These are phyloP conservation scores for Escovopsis sp. DNA, from an alignment of 2,329 filamentous ascomycete genomes.

Conservation along the genomic window DNA sequence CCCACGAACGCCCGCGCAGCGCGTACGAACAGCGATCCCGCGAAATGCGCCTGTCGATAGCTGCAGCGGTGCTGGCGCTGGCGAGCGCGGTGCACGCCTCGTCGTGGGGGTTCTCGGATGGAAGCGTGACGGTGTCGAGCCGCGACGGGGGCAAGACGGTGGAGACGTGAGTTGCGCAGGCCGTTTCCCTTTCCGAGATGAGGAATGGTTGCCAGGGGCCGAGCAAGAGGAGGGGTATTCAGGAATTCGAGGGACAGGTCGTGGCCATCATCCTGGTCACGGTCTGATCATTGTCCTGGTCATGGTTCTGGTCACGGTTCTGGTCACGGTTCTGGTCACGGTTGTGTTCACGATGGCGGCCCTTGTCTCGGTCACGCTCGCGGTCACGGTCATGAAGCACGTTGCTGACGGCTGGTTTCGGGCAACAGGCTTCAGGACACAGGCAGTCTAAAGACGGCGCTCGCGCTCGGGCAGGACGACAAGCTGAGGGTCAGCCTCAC, in stretches of 20 bases:
- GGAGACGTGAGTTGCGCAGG: constrained; percentile 42
- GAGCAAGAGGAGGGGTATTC: too few species aligned
- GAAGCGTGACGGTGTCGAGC: constrained; percentile 45
- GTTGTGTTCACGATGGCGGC: too few species aligned
- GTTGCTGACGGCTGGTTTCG: constrained; percentile 9
- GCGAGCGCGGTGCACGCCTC: constrained; percentile 36
- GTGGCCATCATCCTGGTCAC: too few species aligned
- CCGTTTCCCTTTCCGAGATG: neutral
- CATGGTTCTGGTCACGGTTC: too few species aligned
- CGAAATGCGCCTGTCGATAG: constrained; percentile 25
- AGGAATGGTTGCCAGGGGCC: too few species aligned
- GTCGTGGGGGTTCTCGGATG: constrained; percentile 63
- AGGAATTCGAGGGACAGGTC: constrained; percentile 2
- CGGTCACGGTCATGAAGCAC: too few species aligned
- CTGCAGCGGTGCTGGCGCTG: constrained; percentile 28
- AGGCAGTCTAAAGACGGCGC: constrained; percentile 43
- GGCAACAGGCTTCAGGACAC: constrained; percentile 40
- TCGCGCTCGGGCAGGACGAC: constrained; percentile 53
- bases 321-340: too few species aligned
- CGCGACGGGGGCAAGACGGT: constrained; percentile 50
- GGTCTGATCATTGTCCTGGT: too few species aligned
- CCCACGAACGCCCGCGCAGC: too few species aligned
- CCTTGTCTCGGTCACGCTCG: too few species aligned
- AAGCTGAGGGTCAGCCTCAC: constrained; percentile 72
- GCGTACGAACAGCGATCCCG: too few species aligned